These are phyloP conservation scores for Pilaira anomala DNA, from an alignment of 192 early-diverging fungal species.

Conservation along the genomic window DNA sequence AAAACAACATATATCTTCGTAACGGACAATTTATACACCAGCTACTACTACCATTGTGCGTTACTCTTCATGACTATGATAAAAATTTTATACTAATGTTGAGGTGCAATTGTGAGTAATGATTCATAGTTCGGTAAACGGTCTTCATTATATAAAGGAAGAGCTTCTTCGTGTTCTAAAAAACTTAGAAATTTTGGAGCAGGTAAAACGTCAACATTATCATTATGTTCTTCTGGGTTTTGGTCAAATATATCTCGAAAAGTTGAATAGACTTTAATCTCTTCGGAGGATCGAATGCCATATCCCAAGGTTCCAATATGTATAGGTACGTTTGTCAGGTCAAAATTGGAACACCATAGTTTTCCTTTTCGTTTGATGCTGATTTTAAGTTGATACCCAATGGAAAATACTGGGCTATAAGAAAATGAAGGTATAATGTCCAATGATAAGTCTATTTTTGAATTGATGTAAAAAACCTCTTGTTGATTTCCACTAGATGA, in stretches of 20 bases:
- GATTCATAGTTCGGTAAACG: background rate
- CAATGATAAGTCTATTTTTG: background rate
- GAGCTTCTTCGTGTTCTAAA: slow-evolving; percentile 7
- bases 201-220: background rate
- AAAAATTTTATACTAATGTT: too few relatives aligned
- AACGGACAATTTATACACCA: too few relatives aligned
- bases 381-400: background rate
- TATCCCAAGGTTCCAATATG: slow-evolving; percentile 8
- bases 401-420: background rate
- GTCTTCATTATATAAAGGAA: background rate
- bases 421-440: slow-evolving; percentile 1
- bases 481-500: too few relatives aligned
- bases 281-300: slow-evolving; percentile 4
- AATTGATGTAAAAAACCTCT: too few relatives aligned
- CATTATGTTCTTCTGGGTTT: too few relatives aligned
- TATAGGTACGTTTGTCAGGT: background rate
- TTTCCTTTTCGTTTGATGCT: background rate
- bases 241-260: background rate
- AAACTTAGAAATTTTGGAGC: slow-evolving; percentile 6
- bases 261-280: background rate
- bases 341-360: background rate
- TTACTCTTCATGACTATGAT: too few relatives aligned
- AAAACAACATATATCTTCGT: too few relatives aligned
- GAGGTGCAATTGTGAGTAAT: too few relatives aligned
- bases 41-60: too few relatives aligned